phyloP scores from a whole-genome alignment of 768 basidiomycete species.

The Hericium rajendrae region DNA sequence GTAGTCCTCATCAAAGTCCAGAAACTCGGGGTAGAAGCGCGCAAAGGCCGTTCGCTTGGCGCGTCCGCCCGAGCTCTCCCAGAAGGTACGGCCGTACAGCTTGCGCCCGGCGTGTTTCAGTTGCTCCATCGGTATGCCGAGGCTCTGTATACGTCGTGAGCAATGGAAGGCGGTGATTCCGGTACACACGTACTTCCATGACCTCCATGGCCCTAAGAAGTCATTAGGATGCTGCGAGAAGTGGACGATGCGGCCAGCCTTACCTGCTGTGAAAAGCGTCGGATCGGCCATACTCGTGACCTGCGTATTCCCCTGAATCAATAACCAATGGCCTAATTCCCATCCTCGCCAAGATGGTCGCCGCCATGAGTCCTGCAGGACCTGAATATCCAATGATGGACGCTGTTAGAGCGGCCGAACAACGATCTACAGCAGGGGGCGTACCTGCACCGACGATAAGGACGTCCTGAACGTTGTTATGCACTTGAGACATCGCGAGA shows the following conservation, averaged over 20 bases:
- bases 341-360: constrained; percentile 1
- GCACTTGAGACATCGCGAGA: too few relatives aligned
- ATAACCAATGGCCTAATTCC: constrained; percentile 3
- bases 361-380: constrained; percentile 4
- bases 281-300: constrained; percentile 5
- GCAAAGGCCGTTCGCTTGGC: constrained; percentile 1
- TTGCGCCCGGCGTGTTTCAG: constrained; percentile 3
- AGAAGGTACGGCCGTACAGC: constrained; percentile 4
- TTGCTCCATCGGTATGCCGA: constrained; percentile 5
- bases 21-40: constrained; percentile 5
- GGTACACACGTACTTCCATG: not conserved
- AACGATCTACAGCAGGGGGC: not conserved
- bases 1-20: constrained; percentile 5
- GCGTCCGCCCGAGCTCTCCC: constrained; percentile 1
- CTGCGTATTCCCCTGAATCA: constrained; percentile 3
- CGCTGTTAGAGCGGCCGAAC: too few relatives aligned
- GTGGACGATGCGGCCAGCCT: not conserved
- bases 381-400: not conserved
- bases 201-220: not conserved
- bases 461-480: not conserved
- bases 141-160: not conserved
- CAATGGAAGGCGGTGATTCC: not conserved
- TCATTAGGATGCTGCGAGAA: not conserved
- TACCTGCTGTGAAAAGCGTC: constrained; percentile 5
- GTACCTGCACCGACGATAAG: constrained; percentile 5